Conservation (phyloP, 2,329 filamentous ascomycete genomes). For the Xylaria hypoxylon region DNA sequence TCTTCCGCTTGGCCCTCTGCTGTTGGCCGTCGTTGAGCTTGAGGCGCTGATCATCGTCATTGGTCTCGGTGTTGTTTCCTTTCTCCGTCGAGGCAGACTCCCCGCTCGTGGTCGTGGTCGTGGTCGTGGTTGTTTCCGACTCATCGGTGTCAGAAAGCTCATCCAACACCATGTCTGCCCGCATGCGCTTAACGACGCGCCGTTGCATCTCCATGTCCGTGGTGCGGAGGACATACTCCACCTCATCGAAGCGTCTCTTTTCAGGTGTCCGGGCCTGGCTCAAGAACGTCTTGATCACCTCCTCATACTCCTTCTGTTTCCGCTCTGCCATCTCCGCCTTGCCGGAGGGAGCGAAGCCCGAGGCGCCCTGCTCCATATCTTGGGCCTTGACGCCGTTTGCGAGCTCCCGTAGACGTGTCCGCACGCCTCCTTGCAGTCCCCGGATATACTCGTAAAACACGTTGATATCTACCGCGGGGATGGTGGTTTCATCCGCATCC, state of each 20-base stretch:
- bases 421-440: constrained; percentile 80
- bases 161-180: constrained; percentile 68
- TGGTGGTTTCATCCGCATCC: constrained; percentile 65
- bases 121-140: constrained; percentile 46
- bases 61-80: constrained; percentile 45
- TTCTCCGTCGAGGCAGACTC: constrained; percentile 43
- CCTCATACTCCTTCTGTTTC: constrained; percentile 67
- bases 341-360: constrained; percentile 60
- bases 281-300: constrained; percentile 64
- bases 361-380: constrained; percentile 63
- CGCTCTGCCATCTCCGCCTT: constrained; percentile 58
- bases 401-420: constrained; percentile 74
- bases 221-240: constrained; percentile 62
- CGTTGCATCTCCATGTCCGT: constrained; percentile 64
- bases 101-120: constrained; percentile 39
- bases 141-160: constrained; percentile 65
- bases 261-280: constrained; percentile 51
- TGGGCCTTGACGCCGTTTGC: constrained; percentile 71
- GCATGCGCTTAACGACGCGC: constrained; percentile 71
- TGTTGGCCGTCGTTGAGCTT: constrained; percentile 59
- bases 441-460: constrained; percentile 81
- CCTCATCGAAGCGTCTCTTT: constrained; percentile 65
- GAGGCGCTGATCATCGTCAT: constrained; percentile 55
- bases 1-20: constrained; percentile 61
- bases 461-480: constrained; percentile 76